phyloP scores from a whole-genome alignment of 2,329 filamentous ascomycete genomes.

The Aulographum hederae region DNA sequence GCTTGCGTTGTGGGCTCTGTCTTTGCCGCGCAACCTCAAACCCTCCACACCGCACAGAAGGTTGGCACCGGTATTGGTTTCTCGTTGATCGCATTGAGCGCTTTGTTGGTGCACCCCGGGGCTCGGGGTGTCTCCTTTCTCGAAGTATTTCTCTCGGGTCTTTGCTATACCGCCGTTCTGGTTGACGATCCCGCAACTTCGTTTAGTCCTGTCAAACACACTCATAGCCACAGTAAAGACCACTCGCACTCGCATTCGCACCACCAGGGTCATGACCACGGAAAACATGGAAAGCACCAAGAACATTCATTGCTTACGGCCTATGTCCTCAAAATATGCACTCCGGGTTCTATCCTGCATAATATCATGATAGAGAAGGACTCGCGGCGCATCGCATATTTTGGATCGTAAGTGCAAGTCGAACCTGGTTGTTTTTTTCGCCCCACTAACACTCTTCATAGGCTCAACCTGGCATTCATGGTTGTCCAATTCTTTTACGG shows the following conservation, averaged over 20 bases:
- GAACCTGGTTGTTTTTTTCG: not conserved
- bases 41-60: conserved; percentile 13
- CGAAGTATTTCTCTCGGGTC: not conserved
- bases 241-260: not conserved
- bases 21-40: conserved; percentile 12
- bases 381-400: conserved; percentile 90
- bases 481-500: conserved; percentile 85
- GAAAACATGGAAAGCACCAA: conserved; percentile 10
- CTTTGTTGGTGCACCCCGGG: conserved; percentile 11
- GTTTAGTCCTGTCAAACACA: no score
- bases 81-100: not conserved
- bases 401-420: conserved; percentile 54
- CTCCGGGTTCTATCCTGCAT: conserved; percentile 60
- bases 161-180: not conserved
- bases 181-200: conserved; percentile 1
- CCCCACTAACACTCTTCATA: conserved; percentile 18
- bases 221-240: not conserved
- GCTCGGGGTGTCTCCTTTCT: conserved; percentile 3
- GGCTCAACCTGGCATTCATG: conserved; percentile 92
- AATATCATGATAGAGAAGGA: conserved; percentile 81
- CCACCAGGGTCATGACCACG: not conserved
- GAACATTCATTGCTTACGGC: conserved; percentile 52
- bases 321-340: conserved; percentile 50
- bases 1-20: conserved; percentile 23
- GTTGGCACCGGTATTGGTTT: conserved; percentile 14